phyloP scores from a whole-genome alignment of 331 rosid genomes.

The Telfairia occidentalis region DNA sequence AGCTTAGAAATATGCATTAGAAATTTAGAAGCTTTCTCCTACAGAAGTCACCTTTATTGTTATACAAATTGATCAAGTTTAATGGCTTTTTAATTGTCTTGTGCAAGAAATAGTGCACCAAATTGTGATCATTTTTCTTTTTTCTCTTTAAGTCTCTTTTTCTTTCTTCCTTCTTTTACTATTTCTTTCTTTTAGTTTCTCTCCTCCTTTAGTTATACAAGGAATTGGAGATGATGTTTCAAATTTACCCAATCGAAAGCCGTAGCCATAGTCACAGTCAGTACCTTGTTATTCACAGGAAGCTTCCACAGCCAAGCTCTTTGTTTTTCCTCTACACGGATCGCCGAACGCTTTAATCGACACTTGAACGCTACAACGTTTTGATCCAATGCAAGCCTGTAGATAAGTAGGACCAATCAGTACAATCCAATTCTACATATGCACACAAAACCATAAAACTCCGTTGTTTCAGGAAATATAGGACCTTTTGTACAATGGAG shows the following conservation, averaged over 20 bases:
- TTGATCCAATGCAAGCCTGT: slow-evolving; percentile 89
- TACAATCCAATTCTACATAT: not conserved
- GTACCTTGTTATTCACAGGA: slow-evolving; percentile 32
- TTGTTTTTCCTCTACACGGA: slow-evolving; percentile 64
- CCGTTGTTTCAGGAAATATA: not conserved
- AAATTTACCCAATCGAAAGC: not conserved
- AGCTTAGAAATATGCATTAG: not conserved
- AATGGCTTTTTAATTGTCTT: not conserved
- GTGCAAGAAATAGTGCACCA: not conserved
- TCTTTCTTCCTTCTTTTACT: not conserved
- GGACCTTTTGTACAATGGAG: slow-evolving; percentile 61
- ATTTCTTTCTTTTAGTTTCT: not conserved
- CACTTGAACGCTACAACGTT: slow-evolving; percentile 49
- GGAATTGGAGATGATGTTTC: not conserved
- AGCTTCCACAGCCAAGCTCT: slow-evolving; percentile 90
- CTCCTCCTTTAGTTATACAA: not conserved
- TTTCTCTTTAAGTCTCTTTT: not conserved
- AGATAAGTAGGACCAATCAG: slow-evolving; percentile 4
- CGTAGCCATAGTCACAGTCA: not conserved
- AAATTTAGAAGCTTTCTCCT: not conserved
- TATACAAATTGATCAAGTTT: not conserved
- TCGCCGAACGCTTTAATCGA: slow-evolving; percentile 51
- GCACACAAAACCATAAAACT: not conserved
- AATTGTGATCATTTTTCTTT: not conserved
- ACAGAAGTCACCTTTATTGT: not conserved